phyloP scores from a whole-genome alignment of 805 yeast genomes.

The Nakazawaea anatomiae region DNA sequence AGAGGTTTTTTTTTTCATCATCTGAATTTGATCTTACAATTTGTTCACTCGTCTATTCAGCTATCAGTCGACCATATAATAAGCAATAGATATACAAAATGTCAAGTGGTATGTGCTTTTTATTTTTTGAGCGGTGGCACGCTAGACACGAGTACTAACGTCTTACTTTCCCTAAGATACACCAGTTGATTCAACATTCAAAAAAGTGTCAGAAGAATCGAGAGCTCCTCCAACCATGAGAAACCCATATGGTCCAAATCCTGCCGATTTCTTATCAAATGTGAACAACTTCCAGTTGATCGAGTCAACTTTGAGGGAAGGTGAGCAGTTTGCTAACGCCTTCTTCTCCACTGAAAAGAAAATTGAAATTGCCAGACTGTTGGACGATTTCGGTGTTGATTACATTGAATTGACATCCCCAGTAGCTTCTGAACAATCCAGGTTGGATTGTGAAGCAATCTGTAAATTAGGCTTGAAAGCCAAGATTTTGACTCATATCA shows the following conservation, averaged over 20 bases:
- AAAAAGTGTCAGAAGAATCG: constrained; percentile 4
- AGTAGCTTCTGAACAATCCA: constrained; percentile 92
- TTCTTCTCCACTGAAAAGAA: constrained; percentile 92
- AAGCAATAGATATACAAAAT: not conserved
- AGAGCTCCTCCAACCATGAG: constrained; percentile 8
- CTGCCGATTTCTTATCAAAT: constrained; percentile 86
- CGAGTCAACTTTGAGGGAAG: constrained; percentile 95
- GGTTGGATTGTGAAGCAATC: constrained; percentile 93
- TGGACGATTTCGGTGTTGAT: constrained; percentile 97
- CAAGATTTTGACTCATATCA: constrained; percentile 90
- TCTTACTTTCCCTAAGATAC: not conserved
- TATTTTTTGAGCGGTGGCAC: no score
- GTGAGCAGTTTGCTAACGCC: constrained; percentile 98
- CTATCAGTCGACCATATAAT: no score
- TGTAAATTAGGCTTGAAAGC: constrained; percentile 96
- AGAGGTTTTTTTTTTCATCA: not conserved
- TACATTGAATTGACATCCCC: constrained; percentile 97
- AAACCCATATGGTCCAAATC: constrained; percentile 95
- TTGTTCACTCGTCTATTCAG: no score
- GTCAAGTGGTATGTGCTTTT: not conserved
- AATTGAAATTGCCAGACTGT: constrained; percentile 93
- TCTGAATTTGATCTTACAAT: not conserved
- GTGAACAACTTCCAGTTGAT: constrained; percentile 85
- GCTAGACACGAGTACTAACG: no score
- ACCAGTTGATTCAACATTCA: constrained; percentile 1